Base-by-base conservation (phyloP, 2,329 filamentous ascomycete species). In the Diaporthe ampelina region DNA sequence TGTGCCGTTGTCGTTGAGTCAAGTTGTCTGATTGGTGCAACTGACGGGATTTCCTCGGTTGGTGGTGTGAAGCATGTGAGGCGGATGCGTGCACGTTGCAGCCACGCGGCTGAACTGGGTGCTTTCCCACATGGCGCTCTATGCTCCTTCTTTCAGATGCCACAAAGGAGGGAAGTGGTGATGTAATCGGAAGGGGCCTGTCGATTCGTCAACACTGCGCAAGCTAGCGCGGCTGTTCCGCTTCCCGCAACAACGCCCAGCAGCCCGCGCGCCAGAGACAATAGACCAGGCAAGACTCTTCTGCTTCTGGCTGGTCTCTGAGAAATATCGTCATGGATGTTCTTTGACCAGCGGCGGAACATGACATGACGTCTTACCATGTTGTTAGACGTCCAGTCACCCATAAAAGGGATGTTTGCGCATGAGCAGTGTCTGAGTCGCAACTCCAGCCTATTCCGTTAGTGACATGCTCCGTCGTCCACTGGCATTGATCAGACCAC, bases 181-280 rank as follows among this genome's bases (percentile, higher is more conserved):
- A 75, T 75, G 73, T 67, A 75, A 75, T 73, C 45, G 61, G 37
- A 43, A 57, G 15, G 19, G 32, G 45, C 35, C 15, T 73, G 40
- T 70, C 72, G 32, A 63, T 52, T 24, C 54, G 57, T 24, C n/a
- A 32, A 61, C 45, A 61, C 26, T 19, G 21, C 45, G 13, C 29
- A 32, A 32, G 24, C 69, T 72, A 72, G 69, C 57, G 45, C n/a
- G 37, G 13, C 15, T 52, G 35, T 61, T 72, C 54, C 37, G 32
- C 45, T 45, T 17, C 40, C 48, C 19, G 29, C 26, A 19, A 26
- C 11, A 29, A 4, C 11, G 56, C 8, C 29, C 26, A 9, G 29
- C 26, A n/a, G 29, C 17, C 19, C 29, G 8, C 11, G 24, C 4
- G 56, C 26, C 43, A 21, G 29, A 24, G 5, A 32, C 43, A 45